Percentiles rank a stretch among this genome's conserved stretches.
These are phyloP conservation scores for Naganishia onofrii DNA, from an alignment of 768 basidiomycete species.

Conservation along the genomic window DNA sequence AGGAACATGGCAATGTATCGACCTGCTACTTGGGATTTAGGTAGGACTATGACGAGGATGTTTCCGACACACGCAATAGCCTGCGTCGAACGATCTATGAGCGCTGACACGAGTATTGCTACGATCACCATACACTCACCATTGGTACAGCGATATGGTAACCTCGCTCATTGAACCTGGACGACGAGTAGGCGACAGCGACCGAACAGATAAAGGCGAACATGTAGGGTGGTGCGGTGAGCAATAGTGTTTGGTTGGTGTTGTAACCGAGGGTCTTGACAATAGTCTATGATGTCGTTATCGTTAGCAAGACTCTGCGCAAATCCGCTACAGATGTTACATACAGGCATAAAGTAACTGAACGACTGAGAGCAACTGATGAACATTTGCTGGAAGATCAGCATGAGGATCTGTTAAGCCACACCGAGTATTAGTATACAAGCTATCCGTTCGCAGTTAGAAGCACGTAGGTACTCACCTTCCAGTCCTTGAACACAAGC, in stretches of 20 bases:
- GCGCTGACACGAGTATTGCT: too few relatives aligned
- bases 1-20: conserved; percentile 30
- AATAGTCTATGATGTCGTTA: conserved; percentile 31
- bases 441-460: neutral
- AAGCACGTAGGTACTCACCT: conserved; percentile 6
- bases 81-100: neutral
- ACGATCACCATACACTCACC: neutral
- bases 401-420: conserved; percentile 19
- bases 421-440: neutral
- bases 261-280: conserved; percentile 42
- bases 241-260: conserved; percentile 41
- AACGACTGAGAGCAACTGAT: conserved; percentile 25
- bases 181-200: conserved; percentile 22
- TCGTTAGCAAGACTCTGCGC: too few relatives aligned
- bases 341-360: conserved; percentile 56
- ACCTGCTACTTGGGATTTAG: conserved; percentile 18
- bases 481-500: conserved; percentile 30
- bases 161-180: conserved; percentile 1
- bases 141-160: conserved; percentile 26
- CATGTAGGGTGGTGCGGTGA: conserved; percentile 40
- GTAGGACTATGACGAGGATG: conserved; percentile 25
- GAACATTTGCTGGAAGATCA: conserved; percentile 31
- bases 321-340: too few relatives aligned
- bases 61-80: conserved; percentile 25
- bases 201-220: conserved; percentile 51